Percentiles rank a stretch among this genome's conserved stretches.
Evolutionary conservation across 1,139 yeast species (phyloP).

Genomic region (Diutina sp.): DNA sequence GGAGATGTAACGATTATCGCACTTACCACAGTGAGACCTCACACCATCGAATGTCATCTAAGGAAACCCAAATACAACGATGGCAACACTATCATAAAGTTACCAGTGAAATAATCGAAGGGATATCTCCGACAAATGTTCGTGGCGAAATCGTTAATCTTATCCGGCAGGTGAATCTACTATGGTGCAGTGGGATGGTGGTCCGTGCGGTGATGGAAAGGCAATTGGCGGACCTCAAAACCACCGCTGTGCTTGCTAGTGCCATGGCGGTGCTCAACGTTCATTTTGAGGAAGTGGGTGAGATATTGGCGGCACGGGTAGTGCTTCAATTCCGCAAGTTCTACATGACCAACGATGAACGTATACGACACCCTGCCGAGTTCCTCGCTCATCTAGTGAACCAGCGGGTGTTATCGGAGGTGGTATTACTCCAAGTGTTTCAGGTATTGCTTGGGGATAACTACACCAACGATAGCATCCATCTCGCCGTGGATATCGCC

Average conservation of each 20-base stretch:
- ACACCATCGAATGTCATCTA: background rate
- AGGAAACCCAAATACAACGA: background rate
- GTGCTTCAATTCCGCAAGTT: conserved; percentile 47
- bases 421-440: conserved; percentile 50
- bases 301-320: conserved; percentile 38
- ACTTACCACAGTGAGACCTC: background rate
- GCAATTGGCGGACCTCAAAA: conserved; percentile 25
- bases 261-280: conserved; percentile 50
- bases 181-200: conserved; percentile 49
- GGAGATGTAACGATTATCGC: background rate
- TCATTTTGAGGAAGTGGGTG: conserved; percentile 61
- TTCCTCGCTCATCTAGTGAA: conserved; percentile 57
- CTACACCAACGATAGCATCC: conserved; percentile 34
- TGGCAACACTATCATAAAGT: background rate
- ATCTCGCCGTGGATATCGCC: conserved; percentile 14
- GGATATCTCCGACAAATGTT: conserved; percentile 10
- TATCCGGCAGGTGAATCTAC: conserved; percentile 35
- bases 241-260: conserved; percentile 40
- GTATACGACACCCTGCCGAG: conserved; percentile 26
- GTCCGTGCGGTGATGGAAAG: conserved; percentile 45
- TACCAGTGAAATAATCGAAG: background rate
- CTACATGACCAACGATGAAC: conserved; percentile 35
- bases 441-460: conserved; percentile 36
- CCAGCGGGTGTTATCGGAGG: conserved; percentile 52
- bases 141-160: conserved; percentile 33